Conservation (phyloP, 2,329 filamentous ascomycete genomes). For the Rasamsonia emersonii region DNA sequence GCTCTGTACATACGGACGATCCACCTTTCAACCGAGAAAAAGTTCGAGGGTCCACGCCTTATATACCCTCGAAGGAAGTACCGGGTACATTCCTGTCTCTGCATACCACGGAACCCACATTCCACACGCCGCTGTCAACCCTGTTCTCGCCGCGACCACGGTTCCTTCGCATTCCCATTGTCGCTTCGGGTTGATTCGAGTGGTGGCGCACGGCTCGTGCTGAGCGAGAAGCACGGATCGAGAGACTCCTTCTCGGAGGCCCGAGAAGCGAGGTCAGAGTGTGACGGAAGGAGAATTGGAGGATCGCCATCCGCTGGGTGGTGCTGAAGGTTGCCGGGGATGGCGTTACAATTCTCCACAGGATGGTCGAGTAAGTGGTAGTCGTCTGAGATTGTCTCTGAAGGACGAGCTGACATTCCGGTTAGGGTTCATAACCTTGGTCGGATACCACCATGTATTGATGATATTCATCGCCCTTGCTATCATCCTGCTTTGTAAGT, state of each 20-base stretch:
- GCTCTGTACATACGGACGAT: too few species aligned
- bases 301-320: slow-evolving; percentile 32
- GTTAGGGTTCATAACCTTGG: slow-evolving; percentile 50
- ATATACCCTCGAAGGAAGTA: too few species aligned
- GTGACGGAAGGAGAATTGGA: slow-evolving; percentile 2
- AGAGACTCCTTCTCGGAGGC: slow-evolving; percentile 14
- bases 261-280: slow-evolving; percentile 30
- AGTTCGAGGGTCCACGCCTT: too few species aligned
- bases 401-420: slow-evolving; percentile 2
- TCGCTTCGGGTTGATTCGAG: not conserved
- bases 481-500: slow-evolving; percentile 90
- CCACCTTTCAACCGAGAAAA: too few species aligned
- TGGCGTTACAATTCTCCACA: slow-evolving; percentile 22
- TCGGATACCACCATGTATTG: slow-evolving; percentile 74
- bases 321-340: slow-evolving; percentile 12
- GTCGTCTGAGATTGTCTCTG: not conserved
- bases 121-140: too few species aligned
- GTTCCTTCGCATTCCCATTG: slow-evolving; percentile 2
- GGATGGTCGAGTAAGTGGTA: slow-evolving; percentile 28
- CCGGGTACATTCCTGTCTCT: too few species aligned
- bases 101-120: too few species aligned
- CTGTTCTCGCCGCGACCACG: not conserved
- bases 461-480: slow-evolving; percentile 94
- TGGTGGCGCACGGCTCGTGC: not conserved
- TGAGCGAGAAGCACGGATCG: not conserved